Conservation (phyloP, 768 basidiomycete genomes). For the Termitomyces sp. region DNA sequence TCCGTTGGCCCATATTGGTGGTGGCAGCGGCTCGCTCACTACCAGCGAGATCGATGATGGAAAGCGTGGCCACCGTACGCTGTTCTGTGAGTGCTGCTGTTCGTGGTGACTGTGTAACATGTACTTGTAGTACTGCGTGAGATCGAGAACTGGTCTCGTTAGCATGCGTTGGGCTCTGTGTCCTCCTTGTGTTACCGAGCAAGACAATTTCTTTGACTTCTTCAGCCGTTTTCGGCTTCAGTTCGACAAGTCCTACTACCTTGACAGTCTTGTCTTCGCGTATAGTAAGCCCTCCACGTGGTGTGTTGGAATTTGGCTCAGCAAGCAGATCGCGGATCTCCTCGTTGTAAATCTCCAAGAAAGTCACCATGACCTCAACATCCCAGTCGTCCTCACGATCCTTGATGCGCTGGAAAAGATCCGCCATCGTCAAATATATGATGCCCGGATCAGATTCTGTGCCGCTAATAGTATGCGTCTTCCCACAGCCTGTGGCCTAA, state of each 20-base stretch:
- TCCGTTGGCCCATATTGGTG: constrained; percentile 94
- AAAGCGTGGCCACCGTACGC: constrained; percentile 84
- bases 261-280: constrained; percentile 94
- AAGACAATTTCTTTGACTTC: constrained; percentile 95
- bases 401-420: constrained; percentile 91
- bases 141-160: constrained; percentile 97
- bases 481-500: constrained; percentile 99
- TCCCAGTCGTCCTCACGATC: constrained; percentile 84
- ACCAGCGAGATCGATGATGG: constrained; percentile 97
- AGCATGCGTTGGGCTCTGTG: constrained; percentile 92
- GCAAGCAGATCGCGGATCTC: constrained; percentile 93
- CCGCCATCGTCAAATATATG: constrained; percentile 96
- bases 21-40: constrained; percentile 97
- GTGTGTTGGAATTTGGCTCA: constrained; percentile 58
- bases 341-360: constrained; percentile 99
- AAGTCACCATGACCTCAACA: constrained; percentile 87
- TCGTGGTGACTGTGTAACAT: constrained; percentile 82
- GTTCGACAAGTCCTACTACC: constrained; percentile 81
- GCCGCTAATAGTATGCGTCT: constrained; percentile 98
- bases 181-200: constrained; percentile 82
- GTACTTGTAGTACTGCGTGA: constrained; percentile 96
- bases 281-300: constrained; percentile 86
- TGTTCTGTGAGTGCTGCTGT: constrained; percentile 83
- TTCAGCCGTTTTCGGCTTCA: constrained; percentile 77
- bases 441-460: constrained; percentile 85